Base-by-base conservation (phyloP, 2,329 filamentous ascomycete species). In the Cladosporium sp. region DNA sequence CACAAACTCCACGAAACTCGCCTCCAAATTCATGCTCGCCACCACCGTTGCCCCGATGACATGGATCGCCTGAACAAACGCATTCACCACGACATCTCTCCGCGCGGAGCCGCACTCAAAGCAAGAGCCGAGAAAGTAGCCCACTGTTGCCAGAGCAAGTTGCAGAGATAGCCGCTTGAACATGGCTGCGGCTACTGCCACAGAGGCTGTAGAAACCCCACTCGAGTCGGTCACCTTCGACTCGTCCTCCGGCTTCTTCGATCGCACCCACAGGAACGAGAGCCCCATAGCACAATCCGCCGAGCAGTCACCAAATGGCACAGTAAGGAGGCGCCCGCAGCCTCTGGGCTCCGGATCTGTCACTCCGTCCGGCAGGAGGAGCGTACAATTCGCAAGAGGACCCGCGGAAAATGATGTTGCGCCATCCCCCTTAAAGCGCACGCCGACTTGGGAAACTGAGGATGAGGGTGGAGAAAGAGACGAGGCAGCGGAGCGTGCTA, bases 371-470 rank as follows among this genome's bases (percentile, higher is more conserved):
- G 45, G 61, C 5, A 45, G 62, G 44, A 60, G 66, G 52, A 69
- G 66, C 55, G 66, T 69, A 25, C 66, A 69, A 28, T 69, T 70
- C 49, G 65, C 63, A 36, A 61, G 66, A n/a, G 60, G 58, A 6
- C 40, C 36, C 6, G 47, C 57, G 13, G 62, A 64, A 9, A 65
- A 66, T 35, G 63, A 64, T 9, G 48, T 28, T 47, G 59, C 47
- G 12, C 56, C 61, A 13, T 60, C 62, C 35, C 60, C 62, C 13
- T 55, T 68, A 13, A 58, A 57, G 35, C 67, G 63, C 55, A 65
- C 58, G n/a, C 47, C 61, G 24, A 65, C 66, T 12, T 63, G 62
- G 64, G 66, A 68, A 45, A 61, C 61, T n/a, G 65, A 65, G 12
- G 60, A 62, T n/a, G 63, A 65, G 28, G 45, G 37, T 5, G 52